phyloP scores from a whole-genome alignment of 768 basidiomycete species.

The Coprinopsis marcescibilis region DNA sequence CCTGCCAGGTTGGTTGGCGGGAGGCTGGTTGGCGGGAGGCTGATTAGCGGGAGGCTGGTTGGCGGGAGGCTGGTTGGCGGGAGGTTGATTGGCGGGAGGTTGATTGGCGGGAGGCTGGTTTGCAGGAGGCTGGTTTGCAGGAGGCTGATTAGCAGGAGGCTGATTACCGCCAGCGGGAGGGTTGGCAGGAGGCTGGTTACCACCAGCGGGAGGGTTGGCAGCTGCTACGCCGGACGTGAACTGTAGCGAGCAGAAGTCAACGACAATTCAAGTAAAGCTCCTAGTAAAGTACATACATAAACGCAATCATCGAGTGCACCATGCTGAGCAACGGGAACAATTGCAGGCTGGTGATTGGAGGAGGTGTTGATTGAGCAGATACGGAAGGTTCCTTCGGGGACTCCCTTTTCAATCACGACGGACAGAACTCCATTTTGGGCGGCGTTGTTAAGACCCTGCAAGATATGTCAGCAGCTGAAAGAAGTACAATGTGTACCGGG shows the following conservation, averaged over 20 bases:
- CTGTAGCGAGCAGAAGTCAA: not conserved
- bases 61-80: too few species aligned
- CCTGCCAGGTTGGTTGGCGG: too few species aligned
- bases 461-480: conserved; percentile 37
- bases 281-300: conserved; percentile 5
- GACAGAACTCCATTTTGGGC: conserved; percentile 45
- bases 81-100: too few species aligned
- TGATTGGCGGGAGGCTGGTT: too few species aligned
- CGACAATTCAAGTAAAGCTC: not conserved
- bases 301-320: conserved; percentile 6
- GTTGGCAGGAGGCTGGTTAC: too few species aligned
- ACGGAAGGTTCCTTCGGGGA: conserved; percentile 1
- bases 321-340: conserved; percentile 4
- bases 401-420: conserved; percentile 24
- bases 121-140: too few species aligned
- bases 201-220: too few species aligned
- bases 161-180: too few species aligned
- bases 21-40: too few species aligned
- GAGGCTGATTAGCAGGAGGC: too few species aligned
- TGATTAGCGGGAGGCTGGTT: too few species aligned
- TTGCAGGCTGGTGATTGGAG: conserved; percentile 7
- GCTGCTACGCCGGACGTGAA: too few species aligned
- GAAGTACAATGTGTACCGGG: conserved; percentile 49
- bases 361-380: conserved; percentile 7
- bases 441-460: conserved; percentile 35